These are phyloP conservation scores for Boletus vermiculosoides DNA, from an alignment of 768 basidiomycete genomes.

Conservation along the genomic window DNA sequence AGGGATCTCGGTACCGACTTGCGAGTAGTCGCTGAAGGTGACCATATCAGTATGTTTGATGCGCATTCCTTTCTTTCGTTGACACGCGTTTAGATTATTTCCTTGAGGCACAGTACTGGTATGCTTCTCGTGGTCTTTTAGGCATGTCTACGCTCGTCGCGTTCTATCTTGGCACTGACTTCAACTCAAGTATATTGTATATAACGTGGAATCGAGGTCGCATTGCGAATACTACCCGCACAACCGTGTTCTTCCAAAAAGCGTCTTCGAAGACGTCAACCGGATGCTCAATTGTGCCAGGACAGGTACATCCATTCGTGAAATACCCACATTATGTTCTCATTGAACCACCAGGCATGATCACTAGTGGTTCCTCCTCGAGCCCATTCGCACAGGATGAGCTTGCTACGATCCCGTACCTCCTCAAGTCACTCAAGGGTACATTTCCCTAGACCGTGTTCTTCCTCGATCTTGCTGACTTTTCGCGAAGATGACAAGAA, in stretches of 20 bases:
- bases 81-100: conserved; percentile 10
- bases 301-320: not conserved
- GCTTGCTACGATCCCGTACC: not conserved
- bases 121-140: not conserved
- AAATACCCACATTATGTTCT: not conserved
- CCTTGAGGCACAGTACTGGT: conserved; percentile 17
- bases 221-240: not conserved
- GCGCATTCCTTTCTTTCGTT: not conserved
- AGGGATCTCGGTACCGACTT: not conserved
- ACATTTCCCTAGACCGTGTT: not conserved
- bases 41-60: conserved; percentile 14
- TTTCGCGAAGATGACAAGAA: not conserved
- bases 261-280: not conserved
- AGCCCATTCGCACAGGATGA: not conserved
- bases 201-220: not conserved
- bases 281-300: not conserved
- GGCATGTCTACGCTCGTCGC: not conserved
- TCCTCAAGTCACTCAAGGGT: not conserved
- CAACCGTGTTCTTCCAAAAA: not conserved
- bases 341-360: not conserved
- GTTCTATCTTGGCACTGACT: not conserved
- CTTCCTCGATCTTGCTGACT: not conserved
- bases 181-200: not conserved
- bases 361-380: not conserved
- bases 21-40: conserved; percentile 2